These are phyloP conservation scores for Epichloe coenophiala DNA, from an alignment of 2,329 filamentous ascomycete genomes.

Conservation along the genomic window DNA sequence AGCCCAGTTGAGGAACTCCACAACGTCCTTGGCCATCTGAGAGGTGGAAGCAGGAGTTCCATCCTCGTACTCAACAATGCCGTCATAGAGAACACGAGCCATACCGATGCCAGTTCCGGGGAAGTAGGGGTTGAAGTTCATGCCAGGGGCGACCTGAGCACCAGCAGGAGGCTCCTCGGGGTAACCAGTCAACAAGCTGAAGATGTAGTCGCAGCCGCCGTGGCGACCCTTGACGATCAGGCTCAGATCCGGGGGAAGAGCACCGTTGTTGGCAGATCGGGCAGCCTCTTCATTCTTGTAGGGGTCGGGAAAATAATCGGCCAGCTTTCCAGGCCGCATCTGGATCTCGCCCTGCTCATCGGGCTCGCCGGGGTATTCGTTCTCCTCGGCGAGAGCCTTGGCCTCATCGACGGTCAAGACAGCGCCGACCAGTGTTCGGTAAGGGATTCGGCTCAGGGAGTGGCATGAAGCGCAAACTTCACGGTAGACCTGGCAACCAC, in stretches of 20 bases:
- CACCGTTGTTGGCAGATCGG: conserved; percentile 95
- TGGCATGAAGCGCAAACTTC: conserved; percentile 98
- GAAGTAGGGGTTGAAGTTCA: conserved; percentile 99
- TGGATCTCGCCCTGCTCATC: conserved; percentile 97
- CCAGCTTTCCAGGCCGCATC: conserved; percentile 96
- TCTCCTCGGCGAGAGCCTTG: conserved; percentile 93
- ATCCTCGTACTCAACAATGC: conserved; percentile 95
- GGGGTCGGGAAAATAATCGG: conserved; percentile 85
- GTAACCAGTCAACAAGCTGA: conserved; percentile 91
- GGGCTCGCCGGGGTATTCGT: conserved; percentile 96
- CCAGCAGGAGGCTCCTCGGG: conserved; percentile 91
- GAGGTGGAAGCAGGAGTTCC: conserved; percentile 86
- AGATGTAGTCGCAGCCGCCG: conserved; percentile 97
- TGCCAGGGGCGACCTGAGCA: conserved; percentile 67
- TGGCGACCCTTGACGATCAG: conserved; percentile 96
- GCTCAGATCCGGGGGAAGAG: conserved; percentile 94
- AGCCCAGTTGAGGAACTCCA: conserved; percentile 98
- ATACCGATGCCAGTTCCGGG: conserved; percentile 97
- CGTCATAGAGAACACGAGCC: conserved; percentile 96
- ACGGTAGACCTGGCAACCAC: conserved; percentile 98
- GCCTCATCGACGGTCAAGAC: conserved; percentile 95
- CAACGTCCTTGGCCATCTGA: conserved; percentile 99
- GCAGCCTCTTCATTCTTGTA: conserved; percentile 99
- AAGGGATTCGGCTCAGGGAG: conserved; percentile 87
- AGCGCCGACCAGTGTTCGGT: conserved; percentile 79